A percentile compares a stretch with the other conserved stretches of the same genome.
Evolutionary conservation across 495 filamentous ascomycete genomes (phyloP).

Genomic region (Cercophora newfieldiana): DNA sequence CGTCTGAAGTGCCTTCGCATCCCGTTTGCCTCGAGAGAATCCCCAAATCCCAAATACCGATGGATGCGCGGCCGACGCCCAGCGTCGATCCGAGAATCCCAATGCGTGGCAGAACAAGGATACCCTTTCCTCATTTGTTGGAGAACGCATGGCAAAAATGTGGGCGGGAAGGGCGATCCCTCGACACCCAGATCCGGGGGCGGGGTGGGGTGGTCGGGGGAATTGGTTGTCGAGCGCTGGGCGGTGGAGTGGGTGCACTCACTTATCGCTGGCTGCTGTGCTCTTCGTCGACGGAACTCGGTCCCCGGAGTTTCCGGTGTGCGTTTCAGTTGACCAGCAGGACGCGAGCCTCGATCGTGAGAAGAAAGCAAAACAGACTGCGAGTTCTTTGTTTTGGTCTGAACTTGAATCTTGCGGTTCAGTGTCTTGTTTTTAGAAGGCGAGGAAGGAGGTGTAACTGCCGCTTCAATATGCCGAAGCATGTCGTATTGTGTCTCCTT

Average conservation of each 20-base stretch:
- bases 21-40: too few relatives aligned
- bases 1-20: not conserved
- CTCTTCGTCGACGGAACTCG: not conserved
- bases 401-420: too few relatives aligned
- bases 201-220: not conserved
- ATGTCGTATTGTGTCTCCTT: not conserved
- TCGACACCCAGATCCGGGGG: not conserved
- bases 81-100: not conserved
- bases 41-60: not conserved
- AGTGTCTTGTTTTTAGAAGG: not conserved
- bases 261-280: not conserved
- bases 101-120: not conserved
- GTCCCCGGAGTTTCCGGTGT: not conserved
- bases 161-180: not conserved
- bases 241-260: too few relatives aligned
- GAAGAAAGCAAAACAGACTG: not conserved
- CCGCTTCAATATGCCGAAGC: not conserved
- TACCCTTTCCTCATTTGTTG: not conserved
- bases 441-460: not conserved
- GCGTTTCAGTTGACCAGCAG: not conserved
- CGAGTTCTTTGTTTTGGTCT: not conserved
- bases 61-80: not conserved
- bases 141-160: too few relatives aligned
- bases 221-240: not conserved
- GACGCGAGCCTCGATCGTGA: not conserved